Base-by-base conservation (phyloP, 495 filamentous ascomycete species). In the Poronia punctata region DNA sequence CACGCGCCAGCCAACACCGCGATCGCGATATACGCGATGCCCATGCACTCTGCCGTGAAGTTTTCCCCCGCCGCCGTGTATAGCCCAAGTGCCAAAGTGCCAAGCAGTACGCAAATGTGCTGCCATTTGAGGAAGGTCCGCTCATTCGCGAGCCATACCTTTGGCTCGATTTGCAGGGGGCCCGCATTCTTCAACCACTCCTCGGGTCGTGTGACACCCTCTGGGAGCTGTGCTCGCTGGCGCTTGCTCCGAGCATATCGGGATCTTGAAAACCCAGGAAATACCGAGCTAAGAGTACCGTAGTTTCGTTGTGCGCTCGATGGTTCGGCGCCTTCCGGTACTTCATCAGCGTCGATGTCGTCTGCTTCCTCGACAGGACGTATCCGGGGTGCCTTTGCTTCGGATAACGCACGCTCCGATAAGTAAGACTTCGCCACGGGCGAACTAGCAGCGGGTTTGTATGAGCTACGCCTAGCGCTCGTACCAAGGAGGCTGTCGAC, bases 121-220 rank as follows among this genome's bases (percentile, higher is more conserved):
- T 95, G 83, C 92, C 92, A 98, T 59, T 95, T 95, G 59, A 98
- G 78, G 53, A 95, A 98, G 0, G 92, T 98, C 31, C 92, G 79
- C 65, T 98, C 86, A 58, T 98, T 98, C 34, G 92, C 92, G 23
- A 98, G 83, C 89, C 92, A 98, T 5, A 98, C 90, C 63, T 98
- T 98, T 27, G 86, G 85, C 62, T 98, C 92, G 26, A 98, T 87
- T 37, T 84, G 77, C 23, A 97, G 72, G 1, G 88, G 86, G 0
- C 90, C 89, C 0, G 83, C 71, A 61, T 98, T 90, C 68, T 97
- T 98, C 66, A 98, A 82, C 76, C 89, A 87, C 31, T 73, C 70
- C 1, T 74, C 78, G 7, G 92, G 92, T 42, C 90, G 78, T 22
- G 66, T 74, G n/a, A 98, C 84, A 14, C 93, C 93, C 4, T 85